Evolutionary conservation across 2,329 filamentous ascomycete species (phyloP).

Genomic region (Trichophyton mentagrophytes): DNA sequence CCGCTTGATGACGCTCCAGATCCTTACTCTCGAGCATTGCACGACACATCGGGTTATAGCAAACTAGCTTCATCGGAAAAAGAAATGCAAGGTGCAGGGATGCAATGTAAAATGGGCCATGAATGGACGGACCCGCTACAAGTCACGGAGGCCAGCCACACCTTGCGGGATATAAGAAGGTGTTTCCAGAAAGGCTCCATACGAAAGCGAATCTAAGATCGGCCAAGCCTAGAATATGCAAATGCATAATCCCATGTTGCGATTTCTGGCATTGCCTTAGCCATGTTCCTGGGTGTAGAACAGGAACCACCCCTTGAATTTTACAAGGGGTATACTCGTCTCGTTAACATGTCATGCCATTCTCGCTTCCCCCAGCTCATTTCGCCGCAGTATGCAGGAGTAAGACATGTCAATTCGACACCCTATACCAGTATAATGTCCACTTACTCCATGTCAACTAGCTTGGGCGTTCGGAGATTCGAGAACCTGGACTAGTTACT

Average conservation of each 20-base stretch:
- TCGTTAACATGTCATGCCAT: background rate
- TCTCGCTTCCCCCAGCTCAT: background rate
- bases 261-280: background rate
- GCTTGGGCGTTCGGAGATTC: background rate
- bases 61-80: background rate
- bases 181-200: constrained; percentile 2
- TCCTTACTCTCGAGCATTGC: background rate
- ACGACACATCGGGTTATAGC: background rate
- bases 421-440: background rate
- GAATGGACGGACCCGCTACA: background rate
- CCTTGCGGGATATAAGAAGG: background rate
- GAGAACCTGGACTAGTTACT: background rate
- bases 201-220: constrained; percentile 2
- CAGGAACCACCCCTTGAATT: background rate
- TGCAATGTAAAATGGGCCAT: background rate
- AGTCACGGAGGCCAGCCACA: background rate
- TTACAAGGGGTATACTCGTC: background rate
- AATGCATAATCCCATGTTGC: background rate
- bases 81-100: background rate
- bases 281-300: background rate
- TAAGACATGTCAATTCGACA: background rate
- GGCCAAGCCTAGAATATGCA: background rate
- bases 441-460: background rate
- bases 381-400: background rate
- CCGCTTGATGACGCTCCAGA: background rate